Percentiles rank a stretch among this genome's conserved stretches.
These are phyloP conservation scores for Diaporthe sp. DNA, from an alignment of 2,329 filamentous ascomycete genomes.

Conservation along the genomic window DNA sequence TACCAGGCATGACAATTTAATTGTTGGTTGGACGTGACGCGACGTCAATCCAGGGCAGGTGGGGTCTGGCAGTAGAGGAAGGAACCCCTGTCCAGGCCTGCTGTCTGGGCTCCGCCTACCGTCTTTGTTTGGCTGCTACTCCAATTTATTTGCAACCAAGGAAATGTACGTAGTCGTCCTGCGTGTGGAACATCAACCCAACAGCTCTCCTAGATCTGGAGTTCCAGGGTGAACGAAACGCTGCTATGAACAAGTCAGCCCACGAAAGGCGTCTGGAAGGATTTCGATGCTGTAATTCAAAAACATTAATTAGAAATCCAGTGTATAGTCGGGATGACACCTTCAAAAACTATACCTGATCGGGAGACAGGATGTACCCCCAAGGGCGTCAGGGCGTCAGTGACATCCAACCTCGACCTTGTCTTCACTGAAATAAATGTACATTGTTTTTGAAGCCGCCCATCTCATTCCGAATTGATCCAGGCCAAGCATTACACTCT, in stretches of 20 bases:
- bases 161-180: neutral
- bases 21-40: neutral
- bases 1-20: neutral
- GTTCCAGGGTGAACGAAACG: no score
- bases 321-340: neutral
- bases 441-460: neutral
- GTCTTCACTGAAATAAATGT: neutral
- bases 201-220: neutral
- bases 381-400: conserved; percentile 4
- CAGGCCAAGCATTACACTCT: neutral
- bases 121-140: neutral
- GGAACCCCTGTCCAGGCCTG: conserved; percentile 4
- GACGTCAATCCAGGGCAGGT: neutral
- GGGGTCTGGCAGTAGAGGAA: neutral
- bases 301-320: neutral
- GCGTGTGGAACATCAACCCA: neutral
- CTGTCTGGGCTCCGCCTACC: neutral
- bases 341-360: neutral
- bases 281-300: neutral
- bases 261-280: neutral
- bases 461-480: no score
- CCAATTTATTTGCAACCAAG: neutral
- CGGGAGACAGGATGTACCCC: neutral
- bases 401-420: neutral
- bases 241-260: no score